Evolutionary conservation across 1,284 basidiomycete species (phyloP).

Genomic region (Austropuccinia psidii): DNA sequence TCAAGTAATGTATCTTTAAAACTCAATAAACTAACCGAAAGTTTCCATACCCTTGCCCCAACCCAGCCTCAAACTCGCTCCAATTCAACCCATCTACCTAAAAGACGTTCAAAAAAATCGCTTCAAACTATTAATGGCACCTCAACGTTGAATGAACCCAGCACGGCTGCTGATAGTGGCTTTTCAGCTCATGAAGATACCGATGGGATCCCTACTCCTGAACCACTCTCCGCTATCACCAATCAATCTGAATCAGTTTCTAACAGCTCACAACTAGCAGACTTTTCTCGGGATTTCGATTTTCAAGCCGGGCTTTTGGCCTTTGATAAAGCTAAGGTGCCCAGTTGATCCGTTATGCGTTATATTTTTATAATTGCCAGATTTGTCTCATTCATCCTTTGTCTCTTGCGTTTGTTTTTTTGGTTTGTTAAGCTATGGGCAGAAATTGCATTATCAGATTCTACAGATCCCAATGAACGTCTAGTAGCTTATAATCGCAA

Average conservation of each 20-base stretch:
- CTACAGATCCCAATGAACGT: slow-evolving; percentile 28
- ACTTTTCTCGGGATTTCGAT: slow-evolving; percentile 34
- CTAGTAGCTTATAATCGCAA: slow-evolving; percentile 31
- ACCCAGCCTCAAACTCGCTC: neutral
- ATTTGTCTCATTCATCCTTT: neutral
- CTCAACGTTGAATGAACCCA: neutral
- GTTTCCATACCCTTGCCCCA: neutral
- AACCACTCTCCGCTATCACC: neutral
- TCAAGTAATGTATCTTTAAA: neutral
- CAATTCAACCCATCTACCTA: neutral
- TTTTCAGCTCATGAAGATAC: slow-evolving; percentile 31
- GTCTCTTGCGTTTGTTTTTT: neutral
- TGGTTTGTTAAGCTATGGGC: slow-evolving; percentile 10
- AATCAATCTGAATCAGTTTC: neutral
- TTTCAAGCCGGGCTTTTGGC: slow-evolving; percentile 33
- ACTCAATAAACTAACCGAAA: neutral
- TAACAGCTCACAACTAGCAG: neutral
- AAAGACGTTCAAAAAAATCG: no score
- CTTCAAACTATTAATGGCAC: neutral
- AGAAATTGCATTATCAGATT: slow-evolving; percentile 23
- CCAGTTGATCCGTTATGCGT: neutral
- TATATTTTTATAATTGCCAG: neutral
- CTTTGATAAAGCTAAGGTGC: slow-evolving; percentile 35
- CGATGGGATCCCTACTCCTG: slow-evolving; percentile 26
- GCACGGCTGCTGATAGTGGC: neutral